These are phyloP conservation scores for Glycyrrhiza uralensis DNA, from an alignment of 306 rosid genomes.

Conservation along the genomic window DNA sequence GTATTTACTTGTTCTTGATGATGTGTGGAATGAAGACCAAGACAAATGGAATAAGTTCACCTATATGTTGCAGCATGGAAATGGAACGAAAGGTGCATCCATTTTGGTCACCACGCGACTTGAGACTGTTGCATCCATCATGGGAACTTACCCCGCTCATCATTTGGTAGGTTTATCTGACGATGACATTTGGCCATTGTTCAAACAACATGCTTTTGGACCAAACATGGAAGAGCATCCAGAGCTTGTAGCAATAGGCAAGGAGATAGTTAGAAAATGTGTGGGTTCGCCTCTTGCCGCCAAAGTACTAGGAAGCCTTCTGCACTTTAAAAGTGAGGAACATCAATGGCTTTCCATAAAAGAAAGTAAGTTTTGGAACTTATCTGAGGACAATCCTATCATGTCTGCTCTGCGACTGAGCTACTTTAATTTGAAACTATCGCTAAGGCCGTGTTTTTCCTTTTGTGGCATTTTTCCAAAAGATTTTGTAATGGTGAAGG, in stretches of 20 bases:
- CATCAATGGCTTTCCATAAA: not conserved
- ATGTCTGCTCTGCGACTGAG: conserved; percentile 22
- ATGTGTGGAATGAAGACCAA: conserved; percentile 35
- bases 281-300: too few relatives aligned
- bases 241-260: conserved; percentile 12
- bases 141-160: conserved; percentile 1
- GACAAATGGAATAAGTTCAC: conserved; percentile 24
- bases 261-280: too few relatives aligned
- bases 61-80: not conserved
- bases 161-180: not conserved
- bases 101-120: conserved; percentile 32
- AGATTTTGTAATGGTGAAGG: not conserved
- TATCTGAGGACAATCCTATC: not conserved
- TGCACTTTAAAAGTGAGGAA: too few relatives aligned
- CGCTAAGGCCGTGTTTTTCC: conserved; percentile 22
- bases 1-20: conserved; percentile 36
- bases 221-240: not conserved
- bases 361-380: conserved; percentile 22
- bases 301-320: too few relatives aligned
- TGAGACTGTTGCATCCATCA: conserved; percentile 1
- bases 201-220: conserved; percentile 26
- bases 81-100: conserved; percentile 18
- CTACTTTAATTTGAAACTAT: not conserved
- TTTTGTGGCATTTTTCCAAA: conserved; percentile 33
- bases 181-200: conserved; percentile 28